Percentiles rank a stretch among this genome's conserved stretches.
Evolutionary conservation across 768 basidiomycete species (phyloP).

Genomic region (Suillus tomentosus): DNA sequence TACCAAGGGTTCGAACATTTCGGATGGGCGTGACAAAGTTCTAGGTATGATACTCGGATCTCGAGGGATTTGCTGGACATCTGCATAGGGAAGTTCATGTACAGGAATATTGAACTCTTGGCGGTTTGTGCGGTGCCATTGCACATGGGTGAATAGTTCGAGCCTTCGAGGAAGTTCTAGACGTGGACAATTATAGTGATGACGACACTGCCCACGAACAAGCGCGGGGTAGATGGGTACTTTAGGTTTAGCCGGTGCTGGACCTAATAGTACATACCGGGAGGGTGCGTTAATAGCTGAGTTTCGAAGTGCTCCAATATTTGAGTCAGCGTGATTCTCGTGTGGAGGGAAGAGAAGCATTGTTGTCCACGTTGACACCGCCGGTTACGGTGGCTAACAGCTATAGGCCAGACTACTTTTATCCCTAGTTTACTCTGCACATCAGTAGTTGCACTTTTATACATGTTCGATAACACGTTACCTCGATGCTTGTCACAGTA

Average conservation of each 20-base stretch:
- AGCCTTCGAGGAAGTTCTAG: background rate
- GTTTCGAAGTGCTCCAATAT: background rate
- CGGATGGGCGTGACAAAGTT: background rate
- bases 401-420: background rate
- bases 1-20: background rate
- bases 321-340: background rate
- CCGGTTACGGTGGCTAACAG: background rate
- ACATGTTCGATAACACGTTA: no score
- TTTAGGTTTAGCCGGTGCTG: background rate
- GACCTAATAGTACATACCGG: background rate
- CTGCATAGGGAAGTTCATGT: no score
- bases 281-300: background rate
- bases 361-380: background rate
- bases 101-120: background rate
- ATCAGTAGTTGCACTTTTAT: no score
- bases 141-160: background rate
- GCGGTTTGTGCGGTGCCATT: background rate
- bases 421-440: background rate
- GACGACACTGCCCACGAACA: no score
- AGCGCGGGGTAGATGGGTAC: background rate
- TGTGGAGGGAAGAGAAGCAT: background rate
- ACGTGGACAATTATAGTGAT: background rate
- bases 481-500: no score
- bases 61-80: background rate
- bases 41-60: background rate